Percentiles rank a stretch among this genome's conserved stretches.
phyloP scores from a whole-genome alignment of 495 filamentous ascomycete species.

The Podospora tetraspora region DNA sequence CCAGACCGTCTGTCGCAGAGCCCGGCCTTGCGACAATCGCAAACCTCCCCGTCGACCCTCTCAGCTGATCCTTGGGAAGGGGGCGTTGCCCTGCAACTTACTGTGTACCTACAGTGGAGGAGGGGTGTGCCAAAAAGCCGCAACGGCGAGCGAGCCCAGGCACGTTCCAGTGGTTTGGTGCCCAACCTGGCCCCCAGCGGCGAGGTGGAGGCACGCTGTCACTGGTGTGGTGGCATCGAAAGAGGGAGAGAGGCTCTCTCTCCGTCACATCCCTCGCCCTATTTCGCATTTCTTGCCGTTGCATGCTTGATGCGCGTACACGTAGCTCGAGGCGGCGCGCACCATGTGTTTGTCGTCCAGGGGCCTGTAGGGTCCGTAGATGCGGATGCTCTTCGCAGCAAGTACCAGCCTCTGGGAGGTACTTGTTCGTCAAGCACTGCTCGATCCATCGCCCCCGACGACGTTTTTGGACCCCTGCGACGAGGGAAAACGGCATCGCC shows the following conservation, averaged over 20 bases:
- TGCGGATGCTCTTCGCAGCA: neutral
- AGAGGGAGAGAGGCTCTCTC: neutral
- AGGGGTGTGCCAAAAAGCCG: neutral
- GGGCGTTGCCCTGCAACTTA: neutral
- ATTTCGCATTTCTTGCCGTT: neutral
- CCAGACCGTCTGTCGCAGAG: neutral
- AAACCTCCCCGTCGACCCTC: neutral
- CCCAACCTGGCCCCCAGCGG: constrained; percentile 1
- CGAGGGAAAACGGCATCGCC: neutral
- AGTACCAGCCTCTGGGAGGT: neutral
- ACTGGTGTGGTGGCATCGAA: neutral
- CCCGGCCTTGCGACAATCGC: neutral
- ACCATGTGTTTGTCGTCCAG: neutral
- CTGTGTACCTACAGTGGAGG: neutral
- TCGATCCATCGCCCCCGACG: neutral
- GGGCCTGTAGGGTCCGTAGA: neutral
- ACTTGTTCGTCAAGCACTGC: neutral
- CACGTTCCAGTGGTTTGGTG: constrained; percentile 1
- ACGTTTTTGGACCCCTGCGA: neutral
- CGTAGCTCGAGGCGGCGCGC: neutral
- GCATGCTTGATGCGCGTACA: neutral
- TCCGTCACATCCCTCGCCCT: neutral
- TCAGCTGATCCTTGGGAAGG: neutral
- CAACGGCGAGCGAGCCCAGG: neutral
- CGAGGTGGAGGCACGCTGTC: neutral